Evolutionary conservation across 306 rosid species (phyloP).

Genomic region (Crataegus laevigata): DNA sequence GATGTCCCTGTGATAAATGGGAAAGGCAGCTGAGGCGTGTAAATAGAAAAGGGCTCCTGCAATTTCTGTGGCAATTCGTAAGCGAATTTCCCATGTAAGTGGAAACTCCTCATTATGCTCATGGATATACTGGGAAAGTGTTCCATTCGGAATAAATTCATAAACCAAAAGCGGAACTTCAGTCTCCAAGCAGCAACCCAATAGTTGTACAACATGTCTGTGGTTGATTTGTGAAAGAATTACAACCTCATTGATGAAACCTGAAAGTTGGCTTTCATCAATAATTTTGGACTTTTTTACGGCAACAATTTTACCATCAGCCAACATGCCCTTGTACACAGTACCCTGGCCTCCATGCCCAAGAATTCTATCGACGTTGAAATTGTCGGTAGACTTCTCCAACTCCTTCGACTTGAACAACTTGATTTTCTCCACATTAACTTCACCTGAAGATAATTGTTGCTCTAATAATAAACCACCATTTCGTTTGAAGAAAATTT

Average conservation of each 20-base stretch:
- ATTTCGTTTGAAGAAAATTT: not conserved
- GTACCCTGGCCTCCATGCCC: slow-evolving; percentile 24
- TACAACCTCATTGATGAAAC: slow-evolving; percentile 2
- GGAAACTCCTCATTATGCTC: slow-evolving; percentile 1
- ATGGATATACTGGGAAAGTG: slow-evolving; percentile 7
- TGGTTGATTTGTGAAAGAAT: slow-evolving; percentile 19
- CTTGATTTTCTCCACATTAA: not conserved
- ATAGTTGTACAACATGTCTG: slow-evolving; percentile 2
- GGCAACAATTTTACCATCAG: slow-evolving; percentile 13
- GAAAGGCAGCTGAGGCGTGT: slow-evolving; percentile 5
- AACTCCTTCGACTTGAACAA: slow-evolving; percentile 14
- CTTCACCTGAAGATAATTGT: slow-evolving; percentile 2
- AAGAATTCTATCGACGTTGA: slow-evolving; percentile 6
- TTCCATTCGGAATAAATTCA: slow-evolving; percentile 16
- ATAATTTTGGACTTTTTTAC: slow-evolving; percentile 1
- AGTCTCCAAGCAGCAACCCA: slow-evolving; percentile 17
- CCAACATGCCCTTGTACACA: slow-evolving; percentile 6
- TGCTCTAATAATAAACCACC: not conserved
- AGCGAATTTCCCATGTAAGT: slow-evolving; percentile 16
- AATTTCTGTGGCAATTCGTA: slow-evolving; percentile 8
- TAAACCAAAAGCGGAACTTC: slow-evolving; percentile 22
- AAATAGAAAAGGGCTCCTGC: slow-evolving; percentile 20
- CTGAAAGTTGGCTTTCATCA: not conserved
- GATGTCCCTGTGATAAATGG: slow-evolving; percentile 15
- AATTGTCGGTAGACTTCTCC: slow-evolving; percentile 15